Base-by-base conservation (phyloP, 2,329 filamentous ascomycete genomes). In the Aureobasidium sp. region DNA sequence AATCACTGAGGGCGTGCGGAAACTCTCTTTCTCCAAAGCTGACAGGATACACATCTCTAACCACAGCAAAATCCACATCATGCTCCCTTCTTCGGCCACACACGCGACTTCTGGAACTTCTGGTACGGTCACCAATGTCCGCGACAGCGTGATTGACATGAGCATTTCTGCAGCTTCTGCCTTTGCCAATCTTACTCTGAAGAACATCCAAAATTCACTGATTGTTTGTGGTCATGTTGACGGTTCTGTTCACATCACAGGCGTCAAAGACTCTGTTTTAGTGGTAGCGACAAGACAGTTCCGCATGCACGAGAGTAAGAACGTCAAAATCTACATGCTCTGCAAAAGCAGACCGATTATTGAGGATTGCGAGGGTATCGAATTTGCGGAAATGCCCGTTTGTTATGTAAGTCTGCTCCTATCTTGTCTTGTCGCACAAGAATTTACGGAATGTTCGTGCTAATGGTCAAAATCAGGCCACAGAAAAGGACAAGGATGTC, bases 291-390 rank as follows among this genome's bases (percentile, higher is more conserved):
- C 90, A 58, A 82, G 88, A n/a, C 94, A 99, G 74, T 91, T 96
- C 68, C 84, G 94, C 27, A 93, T 99, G 78, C 94, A 99, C 72
- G 88, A 93, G 66, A 95, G 90, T 70, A 80, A 78, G 48, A 83
- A 91, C 64, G 88, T 95, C 39, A 85, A 90, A 66, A 81, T 99
- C 11, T 97, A 97, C 72, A 78, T 99, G 62, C 83, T 87, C 66
- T 92, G 89, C 70, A 79, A 81, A 1, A 94, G 90, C 68, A 85
- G 91, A 64, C 94, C 94, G 0, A 97, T 99, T 67, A 96, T 99
- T 65, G 94, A 99, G 74, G 88, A 94, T 66, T 97, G 93, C 72
- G 81, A 76, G 29, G 81, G 80, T 14, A 83, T 99, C 71, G 82
- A 87, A 11, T 97, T 99, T 74, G 87, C 90, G 21, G 86, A 86